Base-by-base conservation (phyloP, 495 filamentous ascomycete genomes). In the Lasiosphaeria miniovina region DNA sequence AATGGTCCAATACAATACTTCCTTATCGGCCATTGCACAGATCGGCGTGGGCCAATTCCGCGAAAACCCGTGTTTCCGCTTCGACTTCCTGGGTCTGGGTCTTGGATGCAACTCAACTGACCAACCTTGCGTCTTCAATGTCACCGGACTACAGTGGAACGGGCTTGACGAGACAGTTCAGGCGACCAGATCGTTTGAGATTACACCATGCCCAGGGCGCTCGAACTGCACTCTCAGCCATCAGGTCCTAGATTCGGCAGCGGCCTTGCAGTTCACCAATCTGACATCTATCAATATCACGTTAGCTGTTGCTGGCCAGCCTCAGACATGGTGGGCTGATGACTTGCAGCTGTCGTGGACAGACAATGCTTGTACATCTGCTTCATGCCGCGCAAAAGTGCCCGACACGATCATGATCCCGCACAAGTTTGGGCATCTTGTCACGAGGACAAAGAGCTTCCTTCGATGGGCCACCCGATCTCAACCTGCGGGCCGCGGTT, bases 261-360 rank as follows among this genome's bases (percentile, higher is more conserved):
- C 49, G 1, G 64, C 46, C 6, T 32, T 49, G 12, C 62, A 64
- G 3, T 78, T 77, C 49, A 57, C 69, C 41, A 71, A 70, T 32
- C 52, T 80, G 53, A 78, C 72, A 12, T 71, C 75, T 3, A 53
- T 80, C 60, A 69, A 70, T 46, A 65, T 80, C 31, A 64, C 64
- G 1, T 41, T 73, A 11, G 67, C 68, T 31, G 64, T 66, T n/a
- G 60, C 67, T 6, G 66, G 58, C 12, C 48, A 69, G 24, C 38
- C 67, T 14, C 66, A 59, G 34, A 60, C 53, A 9, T 79, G 75
- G 76, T 79, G 76, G 77, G 70, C 63, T 14, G 76, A 79, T 51
- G 74, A 80, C 58, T 58, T 79, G 51, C 61, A 72, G 32, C 58
- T 79, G 50, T 68, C 73, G 31, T 79, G 77, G 76, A 68, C 72